Percentiles rank a stretch among this genome's conserved stretches.
Evolutionary conservation across 1,284 basidiomycete genomes (phyloP).

Genomic region (Paramarasmius palmivorus): DNA sequence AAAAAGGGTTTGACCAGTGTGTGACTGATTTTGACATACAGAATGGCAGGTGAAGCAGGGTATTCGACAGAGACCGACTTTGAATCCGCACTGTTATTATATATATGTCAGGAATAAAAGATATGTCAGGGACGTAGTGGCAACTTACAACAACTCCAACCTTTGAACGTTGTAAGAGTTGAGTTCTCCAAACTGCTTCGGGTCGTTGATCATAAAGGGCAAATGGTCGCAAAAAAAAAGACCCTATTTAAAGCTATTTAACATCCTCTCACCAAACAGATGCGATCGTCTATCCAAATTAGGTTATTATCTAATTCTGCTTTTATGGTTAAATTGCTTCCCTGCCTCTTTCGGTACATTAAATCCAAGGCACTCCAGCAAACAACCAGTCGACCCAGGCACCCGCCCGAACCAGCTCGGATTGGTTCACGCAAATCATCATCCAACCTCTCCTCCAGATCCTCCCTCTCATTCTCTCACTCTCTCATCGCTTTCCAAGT

Average conservation of each 20-base stretch:
- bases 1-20: neutral
- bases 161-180: conserved; percentile 64
- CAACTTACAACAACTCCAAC: conserved; percentile 59
- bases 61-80: conserved; percentile 44
- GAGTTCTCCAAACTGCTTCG: conserved; percentile 39
- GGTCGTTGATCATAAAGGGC: conserved; percentile 42
- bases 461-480: neutral
- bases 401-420: conserved; percentile 6
- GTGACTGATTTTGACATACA: conserved; percentile 35
- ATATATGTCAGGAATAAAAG: conserved; percentile 13
- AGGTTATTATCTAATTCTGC: conserved; percentile 10
- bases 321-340: conserved; percentile 18
- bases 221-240: neutral
- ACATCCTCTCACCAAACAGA: neutral
- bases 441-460: neutral
- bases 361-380: neutral
- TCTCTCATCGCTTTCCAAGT: conserved; percentile 36
- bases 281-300: conserved; percentile 10
- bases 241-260: conserved; percentile 1
- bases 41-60: conserved; percentile 47
- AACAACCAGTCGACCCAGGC: conserved; percentile 1
- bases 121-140: conserved; percentile 16
- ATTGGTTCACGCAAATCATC: neutral
- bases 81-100: conserved; percentile 32
- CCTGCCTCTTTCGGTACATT: conserved; percentile 12